Evolutionary conservation across 768 basidiomycete species (phyloP).

Genomic region (Hypsizygus marmoreus): DNA sequence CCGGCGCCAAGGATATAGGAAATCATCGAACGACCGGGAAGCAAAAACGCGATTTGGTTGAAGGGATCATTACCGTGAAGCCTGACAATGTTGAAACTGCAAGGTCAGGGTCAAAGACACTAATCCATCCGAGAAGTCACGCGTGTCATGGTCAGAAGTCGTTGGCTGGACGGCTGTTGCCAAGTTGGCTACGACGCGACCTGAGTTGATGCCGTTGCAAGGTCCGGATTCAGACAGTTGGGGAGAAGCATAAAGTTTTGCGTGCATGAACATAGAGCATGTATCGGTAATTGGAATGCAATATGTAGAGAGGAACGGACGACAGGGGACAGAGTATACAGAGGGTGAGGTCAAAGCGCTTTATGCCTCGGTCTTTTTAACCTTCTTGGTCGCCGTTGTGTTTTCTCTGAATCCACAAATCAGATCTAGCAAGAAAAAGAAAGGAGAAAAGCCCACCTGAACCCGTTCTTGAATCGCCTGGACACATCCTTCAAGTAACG

Average conservation of each 20-base stretch:
- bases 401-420: constrained; percentile 18
- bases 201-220: neutral
- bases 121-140: too few species aligned
- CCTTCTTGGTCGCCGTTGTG: constrained; percentile 22
- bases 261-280: constrained; percentile 21
- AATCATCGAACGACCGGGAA: too few species aligned
- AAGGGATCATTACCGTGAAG: too few species aligned
- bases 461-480: constrained; percentile 98
- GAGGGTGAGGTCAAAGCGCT: constrained; percentile 6
- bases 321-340: constrained; percentile 1
- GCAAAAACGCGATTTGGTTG: too few species aligned
- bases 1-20: too few species aligned
- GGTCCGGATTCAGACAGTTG: constrained; percentile 1
- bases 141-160: neutral
- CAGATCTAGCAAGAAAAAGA: neutral
- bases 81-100: too few species aligned
- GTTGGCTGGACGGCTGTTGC: neutral
- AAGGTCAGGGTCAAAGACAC: too few species aligned
- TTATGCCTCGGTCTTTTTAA: constrained; percentile 22
- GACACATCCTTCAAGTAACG: constrained; percentile 88
- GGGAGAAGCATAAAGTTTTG: constrained; percentile 17
- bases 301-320: constrained; percentile 11
- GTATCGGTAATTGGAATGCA: constrained; percentile 16
- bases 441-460: constrained; percentile 57
- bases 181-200: neutral